A percentile compares a stretch with the other conserved stretches of the same genome.
These are phyloP conservation scores for Cryphonectria carpinicola DNA, from an alignment of 2,329 filamentous ascomycete species.

Conservation along the genomic window DNA sequence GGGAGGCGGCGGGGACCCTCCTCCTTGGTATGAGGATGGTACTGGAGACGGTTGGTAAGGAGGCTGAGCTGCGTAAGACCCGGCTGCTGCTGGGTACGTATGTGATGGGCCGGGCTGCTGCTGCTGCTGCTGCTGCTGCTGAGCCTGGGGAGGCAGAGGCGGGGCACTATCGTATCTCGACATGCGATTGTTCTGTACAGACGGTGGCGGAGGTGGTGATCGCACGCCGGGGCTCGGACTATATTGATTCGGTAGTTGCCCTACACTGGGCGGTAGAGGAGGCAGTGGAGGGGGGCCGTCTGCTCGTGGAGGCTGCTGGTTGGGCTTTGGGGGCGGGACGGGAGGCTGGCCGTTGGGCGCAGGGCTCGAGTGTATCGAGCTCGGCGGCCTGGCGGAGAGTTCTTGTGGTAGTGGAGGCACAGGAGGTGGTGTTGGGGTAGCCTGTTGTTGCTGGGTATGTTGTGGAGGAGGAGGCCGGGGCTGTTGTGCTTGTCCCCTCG, in stretches of 20 bases:
- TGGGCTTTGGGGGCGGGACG: slow-evolving; percentile 59
- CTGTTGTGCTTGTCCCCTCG: slow-evolving; percentile 61
- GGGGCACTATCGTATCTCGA: slow-evolving; percentile 41
- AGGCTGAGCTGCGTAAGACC: slow-evolving; percentile 39
- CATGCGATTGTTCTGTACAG: slow-evolving; percentile 33
- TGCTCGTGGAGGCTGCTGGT: slow-evolving; percentile 40
- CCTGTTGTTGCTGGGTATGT: slow-evolving; percentile 40
- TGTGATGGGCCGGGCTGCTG: slow-evolving; percentile 21
- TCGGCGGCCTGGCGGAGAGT: slow-evolving; percentile 50
- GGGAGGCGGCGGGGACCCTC: slow-evolving; percentile 26
- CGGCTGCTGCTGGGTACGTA: slow-evolving; percentile 29
- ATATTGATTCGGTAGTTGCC: slow-evolving; percentile 32
- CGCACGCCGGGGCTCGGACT: slow-evolving; percentile 21
- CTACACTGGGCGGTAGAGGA: slow-evolving; percentile 40
- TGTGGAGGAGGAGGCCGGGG: slow-evolving; percentile 42
- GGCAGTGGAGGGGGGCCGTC: slow-evolving; percentile 37
- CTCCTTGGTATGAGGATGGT: slow-evolving; percentile 30
- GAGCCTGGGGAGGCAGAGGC: slow-evolving; percentile 37
- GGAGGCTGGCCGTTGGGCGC: slow-evolving; percentile 45
- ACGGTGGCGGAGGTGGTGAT: slow-evolving; percentile 30
- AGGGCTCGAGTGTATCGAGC: slow-evolving; percentile 40
- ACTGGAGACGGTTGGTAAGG: slow-evolving; percentile 20
- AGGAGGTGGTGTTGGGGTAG: slow-evolving; percentile 58
- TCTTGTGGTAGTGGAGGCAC: slow-evolving; percentile 74
- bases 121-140: not conserved